A percentile compares a stretch with the other conserved stretches of the same genome.
phyloP scores from a whole-genome alignment of 2,329 filamentous ascomycete genomes.

The Didymella lethalis region DNA sequence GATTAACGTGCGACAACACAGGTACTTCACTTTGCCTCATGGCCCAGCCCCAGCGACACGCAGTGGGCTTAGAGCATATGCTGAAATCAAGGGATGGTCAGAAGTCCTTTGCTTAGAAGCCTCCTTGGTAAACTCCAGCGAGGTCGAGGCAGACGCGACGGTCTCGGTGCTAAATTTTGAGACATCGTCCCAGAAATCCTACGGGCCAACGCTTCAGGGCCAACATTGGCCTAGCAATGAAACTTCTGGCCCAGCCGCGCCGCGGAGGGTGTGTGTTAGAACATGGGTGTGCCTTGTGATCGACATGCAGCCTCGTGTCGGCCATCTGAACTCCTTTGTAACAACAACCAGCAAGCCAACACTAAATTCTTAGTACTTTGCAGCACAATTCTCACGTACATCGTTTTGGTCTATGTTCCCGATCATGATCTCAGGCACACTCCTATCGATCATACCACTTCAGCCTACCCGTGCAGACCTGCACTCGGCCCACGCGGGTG shows the following conservation, averaged over 20 bases:
- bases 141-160: slow-evolving; percentile 4
- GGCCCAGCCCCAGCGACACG: not conserved
- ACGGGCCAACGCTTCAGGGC: not conserved
- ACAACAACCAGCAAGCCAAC: not conserved
- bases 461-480: slow-evolving; percentile 6
- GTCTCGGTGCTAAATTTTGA: slow-evolving; percentile 3
- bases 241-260: not conserved
- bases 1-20: not conserved
- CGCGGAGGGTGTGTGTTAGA: not conserved
- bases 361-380: not conserved
- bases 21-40: not conserved
- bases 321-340: not conserved
- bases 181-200: not conserved
- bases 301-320: not conserved
- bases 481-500: slow-evolving; percentile 12
- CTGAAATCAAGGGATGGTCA: slow-evolving; percentile 4
- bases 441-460: not conserved
- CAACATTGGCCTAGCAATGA: not conserved
- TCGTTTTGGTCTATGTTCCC: not conserved
- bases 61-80: not conserved
- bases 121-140: not conserved
- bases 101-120: not conserved
- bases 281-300: slow-evolving; percentile 16
- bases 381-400: not conserved
- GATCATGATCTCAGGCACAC: slow-evolving; percentile 4